Evolutionary conservation across 2,329 filamentous ascomycete species (phyloP), one percentile per base, ranked within the genome.

Genomic region (Zalaria obscura): DNA sequence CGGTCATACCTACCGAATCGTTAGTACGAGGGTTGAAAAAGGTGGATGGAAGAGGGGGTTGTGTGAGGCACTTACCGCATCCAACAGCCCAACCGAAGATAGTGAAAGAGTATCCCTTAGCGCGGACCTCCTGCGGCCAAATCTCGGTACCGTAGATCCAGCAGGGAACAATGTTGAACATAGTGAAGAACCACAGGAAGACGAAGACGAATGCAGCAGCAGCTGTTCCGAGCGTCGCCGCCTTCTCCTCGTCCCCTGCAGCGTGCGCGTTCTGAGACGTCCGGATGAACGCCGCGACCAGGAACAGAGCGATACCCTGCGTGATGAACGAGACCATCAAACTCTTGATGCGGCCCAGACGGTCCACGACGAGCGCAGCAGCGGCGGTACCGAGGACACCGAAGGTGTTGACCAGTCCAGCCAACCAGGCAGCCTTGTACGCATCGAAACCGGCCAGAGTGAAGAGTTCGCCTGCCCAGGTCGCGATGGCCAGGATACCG

Each of bases 401-500:
- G 35, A 49, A 49, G 8, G 47, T 53, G 44, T 53, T 53, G 29
- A 51, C 31, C 25, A 51, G 45, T 28, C 48, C 47, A 33, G 47
- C 41, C 45, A 55, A 38, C 49, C 49, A 54, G 28, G 45, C 45
- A 35, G 49, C 41, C 32, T 52, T 54, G 41, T 54, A 50, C 18
- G 44, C 11, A 42, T 47, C n/a, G 31, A 33, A 33, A 40, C n/a
- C 9, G 35, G 41, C 36, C 41, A 18, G 42, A 39, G 36, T 44
- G 44, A 27, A 46, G n/a, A 33, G 31, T n/a, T 33, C n/a, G 31
- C 31, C 31, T 8, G 31, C 31, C 31, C 62, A 66, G 8, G 57
- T 56, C 4, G 60, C 62, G 32, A 66, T 62, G 39, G 61, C 61
- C 4, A 63, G 55, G 43, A 67, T 66, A 42, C 64, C 64, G 8